Percentiles rank a stretch among this genome's conserved stretches.
Evolutionary conservation across 1,139 yeast species (phyloP).

Genomic region (Geotrichum phurueaensis): DNA sequence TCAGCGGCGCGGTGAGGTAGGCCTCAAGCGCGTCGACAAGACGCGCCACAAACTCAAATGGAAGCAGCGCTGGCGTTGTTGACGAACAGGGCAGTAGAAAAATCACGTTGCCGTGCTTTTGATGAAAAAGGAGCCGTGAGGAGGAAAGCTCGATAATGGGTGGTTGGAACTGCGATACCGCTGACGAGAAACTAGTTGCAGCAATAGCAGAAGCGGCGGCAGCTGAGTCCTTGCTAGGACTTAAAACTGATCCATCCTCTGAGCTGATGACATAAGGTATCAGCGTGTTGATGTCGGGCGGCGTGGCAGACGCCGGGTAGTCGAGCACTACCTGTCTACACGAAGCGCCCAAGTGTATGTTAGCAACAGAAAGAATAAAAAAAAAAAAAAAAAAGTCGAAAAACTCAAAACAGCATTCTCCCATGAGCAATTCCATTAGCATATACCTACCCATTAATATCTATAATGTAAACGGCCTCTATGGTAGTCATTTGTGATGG

Average conservation of each 20-base stretch:
- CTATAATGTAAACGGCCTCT: slow-evolving; percentile 63
- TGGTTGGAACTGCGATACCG: background rate
- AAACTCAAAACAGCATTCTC: background rate
- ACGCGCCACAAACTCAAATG: slow-evolving; percentile 50
- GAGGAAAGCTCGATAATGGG: slow-evolving; percentile 30
- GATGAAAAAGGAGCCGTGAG: slow-evolving; percentile 33
- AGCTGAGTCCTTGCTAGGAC: slow-evolving; percentile 5
- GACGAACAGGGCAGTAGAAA: slow-evolving; percentile 34
- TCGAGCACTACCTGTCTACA: slow-evolving; percentile 49
- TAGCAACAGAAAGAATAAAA: slow-evolving; percentile 11
- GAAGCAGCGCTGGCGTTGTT: slow-evolving; percentile 41
- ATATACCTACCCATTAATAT: slow-evolving; percentile 43
- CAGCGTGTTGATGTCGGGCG: slow-evolving; percentile 48
- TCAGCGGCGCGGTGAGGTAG: slow-evolving; percentile 55
- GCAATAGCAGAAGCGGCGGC: background rate
- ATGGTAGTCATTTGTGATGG: slow-evolving; percentile 37
- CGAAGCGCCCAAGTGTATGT: background rate
- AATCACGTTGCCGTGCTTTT: slow-evolving; percentile 29
- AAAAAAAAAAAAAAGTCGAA: background rate
- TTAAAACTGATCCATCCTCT: slow-evolving; percentile 17
- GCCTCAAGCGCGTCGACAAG: slow-evolving; percentile 49
- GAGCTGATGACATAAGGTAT: slow-evolving; percentile 29
- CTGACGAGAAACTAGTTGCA: background rate
- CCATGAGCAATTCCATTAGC: background rate
- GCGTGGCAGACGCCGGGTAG: slow-evolving; percentile 46